Conservation (phyloP, 139 green algal genomes). For the Zygnema circumcarinatum region DNA sequence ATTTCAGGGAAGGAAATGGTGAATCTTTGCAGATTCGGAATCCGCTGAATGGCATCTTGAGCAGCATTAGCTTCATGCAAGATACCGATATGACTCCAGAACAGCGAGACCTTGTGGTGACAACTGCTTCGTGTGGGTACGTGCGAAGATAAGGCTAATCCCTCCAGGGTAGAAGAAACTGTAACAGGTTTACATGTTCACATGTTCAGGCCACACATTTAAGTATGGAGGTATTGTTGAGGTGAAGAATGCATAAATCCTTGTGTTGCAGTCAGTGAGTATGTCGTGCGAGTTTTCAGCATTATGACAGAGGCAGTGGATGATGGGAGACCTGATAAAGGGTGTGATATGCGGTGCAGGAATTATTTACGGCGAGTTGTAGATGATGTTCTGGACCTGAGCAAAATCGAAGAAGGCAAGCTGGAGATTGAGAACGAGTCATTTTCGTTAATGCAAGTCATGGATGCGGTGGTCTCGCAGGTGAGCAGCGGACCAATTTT, state of each 20-base stretch:
- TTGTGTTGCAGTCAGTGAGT: background rate
- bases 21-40: slow-evolving; percentile 58
- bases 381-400: slow-evolving; percentile 52
- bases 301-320: too few species aligned
- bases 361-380: slow-evolving; percentile 34
- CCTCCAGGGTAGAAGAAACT: too few species aligned
- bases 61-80: slow-evolving; percentile 47
- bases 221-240: too few species aligned
- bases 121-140: slow-evolving; percentile 29
- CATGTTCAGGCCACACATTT: too few species aligned
- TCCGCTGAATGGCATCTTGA: slow-evolving; percentile 59
- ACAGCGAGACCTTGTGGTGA: slow-evolving; percentile 45
- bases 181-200: too few species aligned
- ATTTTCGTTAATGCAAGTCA: slow-evolving; percentile 17
- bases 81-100: slow-evolving; percentile 43
- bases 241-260: background rate
- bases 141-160: background rate
- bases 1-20: too few species aligned
- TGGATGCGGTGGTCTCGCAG: slow-evolving; percentile 33
- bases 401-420: slow-evolving; percentile 54
- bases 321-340: too few species aligned
- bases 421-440: slow-evolving; percentile 28
- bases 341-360: background rate
- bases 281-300: background rate
- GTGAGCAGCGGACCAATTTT: slow-evolving; percentile 12